A percentile compares a stretch with the other conserved stretches of the same genome.
These are phyloP conservation scores for Cytospora mali DNA, from an alignment of 2,329 filamentous ascomycete species.

Conservation along the genomic window DNA sequence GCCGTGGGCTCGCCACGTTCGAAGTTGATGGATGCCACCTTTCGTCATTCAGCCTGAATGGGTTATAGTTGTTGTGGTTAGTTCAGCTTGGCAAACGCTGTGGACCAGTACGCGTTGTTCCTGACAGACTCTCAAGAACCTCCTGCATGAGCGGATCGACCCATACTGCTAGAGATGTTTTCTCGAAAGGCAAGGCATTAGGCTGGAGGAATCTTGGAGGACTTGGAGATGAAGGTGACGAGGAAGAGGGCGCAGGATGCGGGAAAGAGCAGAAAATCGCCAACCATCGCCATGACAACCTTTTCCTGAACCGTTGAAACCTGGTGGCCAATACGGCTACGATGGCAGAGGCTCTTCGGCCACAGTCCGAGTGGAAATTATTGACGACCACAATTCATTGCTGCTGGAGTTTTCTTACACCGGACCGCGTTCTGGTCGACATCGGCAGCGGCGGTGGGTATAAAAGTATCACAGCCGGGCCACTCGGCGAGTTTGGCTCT, in stretches of 20 bases:
- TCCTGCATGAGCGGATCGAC: conserved; percentile 13
- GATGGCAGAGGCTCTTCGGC: not conserved
- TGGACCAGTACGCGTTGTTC: conserved; percentile 11
- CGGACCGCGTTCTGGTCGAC: not conserved
- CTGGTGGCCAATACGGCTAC: too few species aligned
- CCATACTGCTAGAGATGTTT: conserved; percentile 14
- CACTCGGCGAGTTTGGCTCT: not conserved
- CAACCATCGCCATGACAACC: not conserved
- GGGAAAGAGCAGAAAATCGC: not conserved
- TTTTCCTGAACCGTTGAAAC: not conserved
- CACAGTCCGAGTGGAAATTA: not conserved
- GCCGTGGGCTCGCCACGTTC: conserved; percentile 15
- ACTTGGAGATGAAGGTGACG: not conserved
- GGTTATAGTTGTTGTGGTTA: too few species aligned
- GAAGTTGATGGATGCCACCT: conserved; percentile 16
- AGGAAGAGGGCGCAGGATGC: conserved; percentile 10
- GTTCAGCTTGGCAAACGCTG: conserved; percentile 15
- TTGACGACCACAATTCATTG: not conserved
- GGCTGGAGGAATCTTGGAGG: not conserved
- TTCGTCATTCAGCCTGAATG: conserved; percentile 14
- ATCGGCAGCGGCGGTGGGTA: not conserved
- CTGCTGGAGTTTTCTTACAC: not conserved
- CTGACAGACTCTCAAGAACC: conserved; percentile 10
- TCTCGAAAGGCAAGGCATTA: conserved; percentile 19
- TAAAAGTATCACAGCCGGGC: not conserved